Conservation (phyloP, 2,329 filamentous ascomycete genomes). For the Colletotrichum horii region DNA sequence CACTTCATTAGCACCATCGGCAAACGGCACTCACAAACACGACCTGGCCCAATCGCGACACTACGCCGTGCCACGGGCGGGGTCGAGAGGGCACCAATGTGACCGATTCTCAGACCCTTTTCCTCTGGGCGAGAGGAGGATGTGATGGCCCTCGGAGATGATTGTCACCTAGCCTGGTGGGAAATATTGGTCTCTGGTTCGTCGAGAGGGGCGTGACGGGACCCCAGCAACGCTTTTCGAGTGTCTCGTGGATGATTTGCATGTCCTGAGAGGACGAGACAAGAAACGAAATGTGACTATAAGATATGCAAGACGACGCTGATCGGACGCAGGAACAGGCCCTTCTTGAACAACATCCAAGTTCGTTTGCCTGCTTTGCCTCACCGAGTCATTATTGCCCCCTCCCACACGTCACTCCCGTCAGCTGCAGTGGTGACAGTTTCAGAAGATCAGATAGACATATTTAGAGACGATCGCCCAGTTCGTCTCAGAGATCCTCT, state of each 20-base stretch:
- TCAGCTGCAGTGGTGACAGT: slow-evolving; percentile 2
- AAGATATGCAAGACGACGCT: slow-evolving; percentile 1
- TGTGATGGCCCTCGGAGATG: neutral
- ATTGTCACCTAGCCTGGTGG: neutral
- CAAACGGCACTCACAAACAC: neutral
- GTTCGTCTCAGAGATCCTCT: slow-evolving; percentile 1
- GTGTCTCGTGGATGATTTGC: neutral
- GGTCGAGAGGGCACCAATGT: neutral
- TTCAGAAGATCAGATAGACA: slow-evolving; percentile 3
- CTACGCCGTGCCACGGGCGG: slow-evolving; percentile 2
- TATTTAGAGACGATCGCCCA: slow-evolving; percentile 7
- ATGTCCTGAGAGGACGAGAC: neutral
- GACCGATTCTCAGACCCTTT: neutral
- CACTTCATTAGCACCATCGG: neutral
- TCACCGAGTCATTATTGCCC: neutral
- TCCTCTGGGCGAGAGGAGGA: neutral
- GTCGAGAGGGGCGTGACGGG: neutral
- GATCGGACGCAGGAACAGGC: slow-evolving; percentile 1
- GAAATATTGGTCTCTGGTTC: neutral
- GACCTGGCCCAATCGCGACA: slow-evolving; percentile 4
- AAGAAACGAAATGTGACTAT: neutral
- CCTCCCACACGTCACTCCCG: neutral
- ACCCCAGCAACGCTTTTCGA: neutral
- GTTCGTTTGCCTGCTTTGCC: neutral
- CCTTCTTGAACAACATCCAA: neutral